phyloP scores from a whole-genome alignment of 352 stramenopile genomes.

The Phytophthora aleatoria region DNA sequence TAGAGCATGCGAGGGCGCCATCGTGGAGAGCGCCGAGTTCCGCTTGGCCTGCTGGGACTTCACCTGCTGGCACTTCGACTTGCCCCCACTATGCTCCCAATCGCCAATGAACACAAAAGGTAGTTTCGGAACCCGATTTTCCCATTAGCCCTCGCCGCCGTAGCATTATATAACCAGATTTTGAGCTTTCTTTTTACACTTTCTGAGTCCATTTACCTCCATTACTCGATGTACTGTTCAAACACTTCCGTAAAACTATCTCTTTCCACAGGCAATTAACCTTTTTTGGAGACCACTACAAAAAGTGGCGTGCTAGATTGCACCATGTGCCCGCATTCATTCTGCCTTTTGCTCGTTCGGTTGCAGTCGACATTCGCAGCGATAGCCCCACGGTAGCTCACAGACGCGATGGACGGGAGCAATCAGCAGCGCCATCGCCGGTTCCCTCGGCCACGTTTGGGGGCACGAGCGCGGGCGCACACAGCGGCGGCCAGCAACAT shows the following conservation, averaged over 20 bases:
- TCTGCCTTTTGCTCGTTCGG: slow-evolving; percentile 9
- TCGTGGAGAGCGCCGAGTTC: slow-evolving; percentile 16
- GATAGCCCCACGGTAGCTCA: not conserved
- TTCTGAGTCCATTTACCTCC: not conserved
- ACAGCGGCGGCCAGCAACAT: slow-evolving; percentile 13
- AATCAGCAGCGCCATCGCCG: slow-evolving; percentile 13
- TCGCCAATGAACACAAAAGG: slow-evolving; percentile 4
- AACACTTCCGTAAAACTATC: not conserved
- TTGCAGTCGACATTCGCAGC: not conserved
- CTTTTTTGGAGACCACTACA: not conserved
- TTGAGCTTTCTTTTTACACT: not conserved
- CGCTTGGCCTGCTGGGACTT: slow-evolving; percentile 14
- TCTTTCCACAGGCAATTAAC: not conserved
- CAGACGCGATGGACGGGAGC: slow-evolving; percentile 14
- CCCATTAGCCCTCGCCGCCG: not conserved
- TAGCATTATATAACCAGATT: not conserved
- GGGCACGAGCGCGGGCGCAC: slow-evolving; percentile 10
- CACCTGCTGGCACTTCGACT: not conserved
- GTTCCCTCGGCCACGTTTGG: slow-evolving; percentile 25
- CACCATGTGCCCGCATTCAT: slow-evolving; percentile 7
- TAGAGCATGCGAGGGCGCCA: slow-evolving; percentile 6
- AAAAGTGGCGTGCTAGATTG: slow-evolving; percentile 3
- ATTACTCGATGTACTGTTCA: not conserved
- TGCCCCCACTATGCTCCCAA: slow-evolving; percentile 4
- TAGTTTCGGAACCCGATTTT: slow-evolving; percentile 4